phyloP scores from a whole-genome alignment of 2,329 filamentous ascomycete species.

The Ophiostoma pallidulum region DNA sequence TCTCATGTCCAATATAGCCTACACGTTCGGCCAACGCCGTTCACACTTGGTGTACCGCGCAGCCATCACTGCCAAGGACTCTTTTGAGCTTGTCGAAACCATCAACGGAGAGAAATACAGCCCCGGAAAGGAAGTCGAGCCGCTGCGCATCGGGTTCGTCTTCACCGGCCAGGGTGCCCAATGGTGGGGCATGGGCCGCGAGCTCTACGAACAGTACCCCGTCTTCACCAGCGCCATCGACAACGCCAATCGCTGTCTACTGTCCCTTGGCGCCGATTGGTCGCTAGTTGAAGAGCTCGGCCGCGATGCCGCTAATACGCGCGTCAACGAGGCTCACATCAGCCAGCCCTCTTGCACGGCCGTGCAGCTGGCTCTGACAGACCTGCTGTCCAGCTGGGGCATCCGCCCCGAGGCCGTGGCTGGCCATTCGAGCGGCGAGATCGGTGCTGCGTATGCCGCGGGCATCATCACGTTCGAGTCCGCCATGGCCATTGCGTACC shows the following conservation, averaged over 20 bases:
- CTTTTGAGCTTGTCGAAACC: slow-evolving; percentile 34
- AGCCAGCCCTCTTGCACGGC: slow-evolving; percentile 33
- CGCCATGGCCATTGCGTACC: slow-evolving; percentile 41
- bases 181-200: slow-evolving; percentile 33
- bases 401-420: slow-evolving; percentile 28
- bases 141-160: slow-evolving; percentile 30
- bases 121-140: slow-evolving; percentile 28
- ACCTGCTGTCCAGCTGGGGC: slow-evolving; percentile 28
- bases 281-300: slow-evolving; percentile 29
- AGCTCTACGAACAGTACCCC: slow-evolving; percentile 30
- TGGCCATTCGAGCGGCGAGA: slow-evolving; percentile 33
- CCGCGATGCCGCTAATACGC: slow-evolving; percentile 27
- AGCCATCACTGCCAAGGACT: slow-evolving; percentile 34
- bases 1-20: slow-evolving; percentile 37
- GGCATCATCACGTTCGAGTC: slow-evolving; percentile 35
- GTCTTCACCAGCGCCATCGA: slow-evolving; percentile 27
- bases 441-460: slow-evolving; percentile 38
- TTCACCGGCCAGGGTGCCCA: slow-evolving; percentile 35
- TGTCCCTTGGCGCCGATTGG: slow-evolving; percentile 25
- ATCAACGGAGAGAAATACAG: slow-evolving; percentile 31
- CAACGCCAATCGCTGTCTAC: slow-evolving; percentile 26
- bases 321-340: slow-evolving; percentile 29
- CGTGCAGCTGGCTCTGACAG: slow-evolving; percentile 29
- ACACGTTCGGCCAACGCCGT: slow-evolving; percentile 37
- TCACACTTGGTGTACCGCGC: slow-evolving; percentile 35